Conservation (phyloP, 208 protist genomes). For the Plasmodiophora brassicae region DNA sequence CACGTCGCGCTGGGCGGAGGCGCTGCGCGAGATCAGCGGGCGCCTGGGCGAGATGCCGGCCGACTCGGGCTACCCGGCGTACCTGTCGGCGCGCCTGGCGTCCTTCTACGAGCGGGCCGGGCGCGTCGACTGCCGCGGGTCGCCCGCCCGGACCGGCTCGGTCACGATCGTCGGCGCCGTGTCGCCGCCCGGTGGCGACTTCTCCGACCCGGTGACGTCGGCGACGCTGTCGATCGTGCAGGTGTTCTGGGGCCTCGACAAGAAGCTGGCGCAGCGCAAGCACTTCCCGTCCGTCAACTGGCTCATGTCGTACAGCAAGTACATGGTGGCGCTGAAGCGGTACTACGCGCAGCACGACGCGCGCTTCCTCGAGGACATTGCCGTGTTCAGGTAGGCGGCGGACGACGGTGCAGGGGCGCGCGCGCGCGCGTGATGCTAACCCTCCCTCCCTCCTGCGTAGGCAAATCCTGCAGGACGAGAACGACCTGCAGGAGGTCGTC, state of each 20-base stretch:
- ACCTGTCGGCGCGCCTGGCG: constrained; percentile 95
- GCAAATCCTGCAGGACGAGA: constrained; percentile 96
- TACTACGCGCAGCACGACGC: constrained; percentile 89
- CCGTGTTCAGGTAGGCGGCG: constrained; percentile 63
- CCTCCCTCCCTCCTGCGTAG: too few species aligned
- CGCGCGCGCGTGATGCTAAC: not conserved
- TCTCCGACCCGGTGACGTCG: constrained; percentile 97
- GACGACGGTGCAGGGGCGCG: not conserved
- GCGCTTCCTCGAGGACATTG: constrained; percentile 87
- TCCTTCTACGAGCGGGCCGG: constrained; percentile 97
- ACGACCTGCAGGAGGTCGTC: constrained; percentile 99
- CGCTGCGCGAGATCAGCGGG: constrained; percentile 99
- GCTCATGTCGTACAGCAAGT: constrained; percentile 98
- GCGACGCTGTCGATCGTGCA: constrained; percentile 98
- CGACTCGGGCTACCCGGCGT: constrained; percentile 98
- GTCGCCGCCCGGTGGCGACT: constrained; percentile 98
- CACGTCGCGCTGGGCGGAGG: constrained; percentile 99
- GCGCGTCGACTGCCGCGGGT: constrained; percentile 85
- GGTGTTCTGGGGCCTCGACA: constrained; percentile 99
- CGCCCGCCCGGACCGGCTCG: constrained; percentile 87
- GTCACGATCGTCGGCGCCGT: constrained; percentile 98
- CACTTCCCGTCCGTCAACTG: constrained; percentile 99
- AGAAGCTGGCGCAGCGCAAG: constrained; percentile 99
- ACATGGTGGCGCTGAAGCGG: constrained; percentile 87
- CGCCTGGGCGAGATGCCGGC: constrained; percentile 99